Conservation (phyloP, 495 filamentous ascomycete genomes). For the Xanthoparmelia taractica region DNA sequence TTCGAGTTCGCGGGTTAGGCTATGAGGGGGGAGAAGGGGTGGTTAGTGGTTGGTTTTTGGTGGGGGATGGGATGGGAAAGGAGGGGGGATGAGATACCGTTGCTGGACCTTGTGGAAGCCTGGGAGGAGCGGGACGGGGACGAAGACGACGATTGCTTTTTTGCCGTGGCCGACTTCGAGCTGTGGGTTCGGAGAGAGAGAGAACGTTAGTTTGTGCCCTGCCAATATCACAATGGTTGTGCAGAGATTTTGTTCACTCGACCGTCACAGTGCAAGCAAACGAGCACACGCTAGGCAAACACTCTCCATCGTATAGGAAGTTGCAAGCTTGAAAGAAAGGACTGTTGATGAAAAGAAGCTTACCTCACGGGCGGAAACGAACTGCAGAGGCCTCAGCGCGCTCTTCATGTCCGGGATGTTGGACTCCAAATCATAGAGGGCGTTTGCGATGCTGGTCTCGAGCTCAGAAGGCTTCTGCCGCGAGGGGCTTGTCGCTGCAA, state of each 20-base stretch:
- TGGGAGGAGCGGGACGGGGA: slow-evolving; percentile 91
- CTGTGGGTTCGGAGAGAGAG: slow-evolving; percentile 49
- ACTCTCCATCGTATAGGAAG: not conserved
- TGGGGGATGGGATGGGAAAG: not conserved
- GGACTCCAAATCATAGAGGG: slow-evolving; percentile 95
- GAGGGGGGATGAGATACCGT: slow-evolving; percentile 58
- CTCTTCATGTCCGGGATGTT: slow-evolving; percentile 94
- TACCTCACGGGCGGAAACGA: slow-evolving; percentile 96
- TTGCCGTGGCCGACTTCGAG: slow-evolving; percentile 99
- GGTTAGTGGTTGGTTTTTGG: slow-evolving; percentile 4
- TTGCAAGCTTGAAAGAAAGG: not conserved
- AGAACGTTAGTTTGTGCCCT: slow-evolving; percentile 1
- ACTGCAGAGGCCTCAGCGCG: slow-evolving; percentile 89
- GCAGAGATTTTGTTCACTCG: not conserved
- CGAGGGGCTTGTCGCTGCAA: slow-evolving; percentile 90
- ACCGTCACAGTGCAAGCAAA: not conserved
- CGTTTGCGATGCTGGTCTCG: slow-evolving; percentile 86
- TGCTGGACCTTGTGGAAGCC: slow-evolving; percentile 98
- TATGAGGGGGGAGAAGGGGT: slow-evolving; percentile 32
- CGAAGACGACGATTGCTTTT: slow-evolving; percentile 99
- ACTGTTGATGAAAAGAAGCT: slow-evolving; percentile 32
- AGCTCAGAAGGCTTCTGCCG: slow-evolving; percentile 89
- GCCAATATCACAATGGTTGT: not conserved
- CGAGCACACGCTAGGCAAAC: not conserved
- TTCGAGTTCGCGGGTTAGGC: slow-evolving; percentile 98